A percentile compares a stretch with the other conserved stretches of the same genome.
phyloP scores from a whole-genome alignment of 1,284 basidiomycete genomes.

The Ustilago loliicola region DNA sequence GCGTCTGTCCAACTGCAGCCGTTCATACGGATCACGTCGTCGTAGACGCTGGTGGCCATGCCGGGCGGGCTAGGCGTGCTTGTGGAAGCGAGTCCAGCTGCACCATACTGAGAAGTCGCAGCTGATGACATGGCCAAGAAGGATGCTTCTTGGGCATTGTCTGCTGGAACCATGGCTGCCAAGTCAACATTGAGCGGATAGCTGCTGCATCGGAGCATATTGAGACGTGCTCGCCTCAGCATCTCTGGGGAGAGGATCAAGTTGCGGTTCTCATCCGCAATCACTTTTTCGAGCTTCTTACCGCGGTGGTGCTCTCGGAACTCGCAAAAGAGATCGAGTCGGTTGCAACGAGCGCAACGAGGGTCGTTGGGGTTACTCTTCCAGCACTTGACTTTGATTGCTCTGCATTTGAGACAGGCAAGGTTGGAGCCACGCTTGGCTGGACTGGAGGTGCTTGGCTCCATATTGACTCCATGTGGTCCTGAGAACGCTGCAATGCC shows the following conservation, averaged over 20 bases:
- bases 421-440: conserved; percentile 50
- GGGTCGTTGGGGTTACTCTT: conserved; percentile 45
- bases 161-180: not conserved
- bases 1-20: conserved; percentile 34
- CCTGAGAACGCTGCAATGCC: not conserved
- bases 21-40: conserved; percentile 37
- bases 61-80: conserved; percentile 7
- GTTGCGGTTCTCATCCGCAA: conserved; percentile 41
- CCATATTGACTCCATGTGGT: not conserved
- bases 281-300: conserved; percentile 52
- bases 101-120: not conserved
- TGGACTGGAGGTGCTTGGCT: not conserved
- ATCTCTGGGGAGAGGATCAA: conserved; percentile 27
- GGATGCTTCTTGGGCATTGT: conserved; percentile 7
- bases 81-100: conserved; percentile 2
- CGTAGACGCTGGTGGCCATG: conserved; percentile 33
- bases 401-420: conserved; percentile 52
- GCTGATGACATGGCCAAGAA: not conserved
- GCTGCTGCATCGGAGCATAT: conserved; percentile 33
- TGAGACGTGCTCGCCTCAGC: conserved; percentile 23
- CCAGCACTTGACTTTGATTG: conserved; percentile 55
- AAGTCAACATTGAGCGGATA: conserved; percentile 39
- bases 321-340: conserved; percentile 50
- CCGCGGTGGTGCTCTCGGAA: conserved; percentile 51
- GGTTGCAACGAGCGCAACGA: conserved; percentile 43